Base-by-base conservation (phyloP, 768 basidiomycete genomes). In the Boletales sp. region DNA sequence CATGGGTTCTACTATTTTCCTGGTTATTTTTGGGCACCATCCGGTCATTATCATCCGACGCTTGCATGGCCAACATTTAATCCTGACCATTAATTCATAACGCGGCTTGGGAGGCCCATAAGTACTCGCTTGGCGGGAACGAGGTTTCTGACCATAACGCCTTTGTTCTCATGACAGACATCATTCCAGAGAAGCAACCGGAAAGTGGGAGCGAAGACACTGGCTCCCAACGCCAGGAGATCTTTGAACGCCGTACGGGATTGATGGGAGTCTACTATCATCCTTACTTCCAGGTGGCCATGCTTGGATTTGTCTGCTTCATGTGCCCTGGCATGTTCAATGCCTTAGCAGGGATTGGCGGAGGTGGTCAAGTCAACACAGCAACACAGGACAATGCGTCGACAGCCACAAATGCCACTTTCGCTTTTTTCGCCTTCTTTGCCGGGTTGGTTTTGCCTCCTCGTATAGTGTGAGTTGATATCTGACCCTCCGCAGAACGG, bases 311-410 rank as follows among this genome's bases (percentile, higher is more conserved):
- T 41, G 81, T 89, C 21, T 66, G 59, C 53, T 28, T 28, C 6
- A 79, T 82, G 81, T 55, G 72, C 49, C 70, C 70, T 64, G 25
- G 88, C 48, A 76, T 90, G 49, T 91, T 89, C 70, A 91, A 91
- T 59, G 83, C 88, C 3, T 68, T 90, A 55, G 86, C 81, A 53
- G 87, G 90, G 19, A 74, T 94, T 47, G 90, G 90, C 5, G 88
- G 77, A 40, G 88, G 86, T 41, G 90, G 90, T 5, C 84, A 86
- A 68, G 63, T 88, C 37, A 82, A 87, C 58, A 61, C 80, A 12
- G 74, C 72, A 4, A 86, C 82, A 12, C 80, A 77, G 60, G 82
- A 87, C 15, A 87, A 91, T 57, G 77, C 86, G 3, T 83, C 84
- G 59, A 71, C 81, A 1, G 81, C 86, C 4, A 68, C 88, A 13